Base-by-base conservation (phyloP, 2,329 filamentous ascomycete genomes). In the Nigrograna mackinnonii region DNA sequence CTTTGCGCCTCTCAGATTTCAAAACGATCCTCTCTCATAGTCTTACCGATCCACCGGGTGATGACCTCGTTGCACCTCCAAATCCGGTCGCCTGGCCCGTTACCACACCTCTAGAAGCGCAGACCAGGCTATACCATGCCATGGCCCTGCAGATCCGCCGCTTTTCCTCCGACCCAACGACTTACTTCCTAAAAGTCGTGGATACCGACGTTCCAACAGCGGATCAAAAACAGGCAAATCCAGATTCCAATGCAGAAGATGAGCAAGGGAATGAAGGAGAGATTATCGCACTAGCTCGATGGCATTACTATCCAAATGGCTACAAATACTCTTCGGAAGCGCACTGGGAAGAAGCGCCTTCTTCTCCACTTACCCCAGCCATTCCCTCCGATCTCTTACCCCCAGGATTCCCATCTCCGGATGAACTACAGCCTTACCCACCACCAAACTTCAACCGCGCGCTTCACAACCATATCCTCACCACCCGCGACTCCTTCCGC, bases 261-360 rank as follows among this genome's bases (percentile, higher is more conserved):
- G 14, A 11, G 2, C 24, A 28, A 14, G 14, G 11, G 11, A 14
- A 28, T 2, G 11, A 28, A 28, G 24, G 24, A 28, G 24, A 28
- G 24, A 46, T 46, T 34, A 37, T 46, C 16, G 43, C 39, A 16
- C 39, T 46, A 18, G 44, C 44, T n/a, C 44, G 44, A 28, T 46
- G 44, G 44, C 39, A 46, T 34, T 46, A 34, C 16, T 46, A 43
- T 24, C 39, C 44, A 13, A 19, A 6, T 6, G 44, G 44, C 12
- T 46, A 43, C 40, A 33, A 39, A 19, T 46, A 43, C 31, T 17
- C 22, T 11, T 35, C 14, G 19, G 36, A 43, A 17, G 37, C 40
- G 24, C 39, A 46, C 21, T 46, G 39, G 44, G 44, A 46, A 18
- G 11, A 12, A 14, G 24, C 24, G 11, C 11, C 11, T 11, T n/a